These are phyloP conservation scores for Akebia trifoliata DNA, from an alignment of 164 flowering plant genomes.

Conservation along the genomic window DNA sequence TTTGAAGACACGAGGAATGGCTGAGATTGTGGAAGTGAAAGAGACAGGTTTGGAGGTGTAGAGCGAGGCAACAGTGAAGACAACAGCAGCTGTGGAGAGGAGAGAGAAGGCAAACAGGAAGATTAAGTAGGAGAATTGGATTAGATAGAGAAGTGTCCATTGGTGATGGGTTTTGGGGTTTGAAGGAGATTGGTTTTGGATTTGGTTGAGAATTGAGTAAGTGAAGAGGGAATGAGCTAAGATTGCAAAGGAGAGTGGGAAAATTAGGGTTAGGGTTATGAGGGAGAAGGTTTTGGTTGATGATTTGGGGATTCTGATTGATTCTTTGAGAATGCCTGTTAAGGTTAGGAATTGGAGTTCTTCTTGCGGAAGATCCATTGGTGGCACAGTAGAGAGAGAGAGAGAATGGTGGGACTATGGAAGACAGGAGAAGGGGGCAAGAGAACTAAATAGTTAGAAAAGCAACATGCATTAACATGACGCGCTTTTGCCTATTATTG, in stretches of 20 bases:
- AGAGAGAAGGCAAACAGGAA: conserved; percentile 83
- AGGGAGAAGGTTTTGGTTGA: conserved; percentile 59
- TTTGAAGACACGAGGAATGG: conserved; percentile 58
- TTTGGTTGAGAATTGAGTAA: conserved; percentile 43
- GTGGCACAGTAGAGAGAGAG: no score
- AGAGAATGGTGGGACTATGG: no score
- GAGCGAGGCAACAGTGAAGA: conserved; percentile 78
- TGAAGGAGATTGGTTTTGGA: conserved; percentile 26
- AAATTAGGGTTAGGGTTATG: conserved; percentile 66
- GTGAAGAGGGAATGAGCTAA: conserved; percentile 70
- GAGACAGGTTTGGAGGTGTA: conserved; percentile 70
- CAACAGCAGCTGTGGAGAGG: conserved; percentile 82
- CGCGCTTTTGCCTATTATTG: no score
- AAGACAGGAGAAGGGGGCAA: no score
- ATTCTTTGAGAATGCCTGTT: conserved; percentile 48
- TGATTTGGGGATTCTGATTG: conserved; percentile 52
- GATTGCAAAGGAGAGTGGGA: conserved; percentile 84
- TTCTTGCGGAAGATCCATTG: conserved; percentile 66
- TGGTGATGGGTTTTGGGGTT: conserved; percentile 30
- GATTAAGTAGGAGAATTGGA: conserved; percentile 58
- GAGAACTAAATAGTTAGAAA: no score
- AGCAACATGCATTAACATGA: no score
- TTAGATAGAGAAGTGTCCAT: conserved; percentile 41
- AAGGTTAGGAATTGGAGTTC: conserved; percentile 59
- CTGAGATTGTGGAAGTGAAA: conserved; percentile 48